These are phyloP conservation scores for Mrakia gelida DNA, from an alignment of 768 basidiomycete species.

Conservation along the genomic window DNA sequence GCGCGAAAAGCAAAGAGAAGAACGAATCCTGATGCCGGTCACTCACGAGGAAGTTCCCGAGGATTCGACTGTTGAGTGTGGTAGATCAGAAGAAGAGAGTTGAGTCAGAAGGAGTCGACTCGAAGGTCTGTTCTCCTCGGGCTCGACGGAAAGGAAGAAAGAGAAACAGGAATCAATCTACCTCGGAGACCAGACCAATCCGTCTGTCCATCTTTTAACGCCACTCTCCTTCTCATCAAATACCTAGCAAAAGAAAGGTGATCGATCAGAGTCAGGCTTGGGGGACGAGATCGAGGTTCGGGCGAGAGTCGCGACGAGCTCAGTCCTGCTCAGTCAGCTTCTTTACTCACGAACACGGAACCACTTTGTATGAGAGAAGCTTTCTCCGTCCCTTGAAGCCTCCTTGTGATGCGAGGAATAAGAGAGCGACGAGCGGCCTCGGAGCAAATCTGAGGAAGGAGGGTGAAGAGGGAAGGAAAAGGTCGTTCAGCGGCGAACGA, in stretches of 20 bases:
- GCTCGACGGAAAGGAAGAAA: neutral
- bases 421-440: slow-evolving; percentile 86
- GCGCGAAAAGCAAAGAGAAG: neutral
- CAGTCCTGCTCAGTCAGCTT: too few relatives aligned
- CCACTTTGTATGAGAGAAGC: too few relatives aligned
- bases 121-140: neutral
- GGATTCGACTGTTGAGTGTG: neutral
- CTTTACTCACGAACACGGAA: too few relatives aligned
- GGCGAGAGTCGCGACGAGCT: too few relatives aligned
- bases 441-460: slow-evolving; percentile 46
- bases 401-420: slow-evolving; percentile 55
- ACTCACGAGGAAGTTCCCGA: slow-evolving; percentile 5
- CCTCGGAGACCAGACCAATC: neutral
- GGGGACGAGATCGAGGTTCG: too few relatives aligned
- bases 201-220: slow-evolving; percentile 39
- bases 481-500: too few relatives aligned
- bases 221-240: slow-evolving; percentile 27
- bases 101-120: neutral
- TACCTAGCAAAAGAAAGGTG: neutral
- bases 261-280: too few relatives aligned
- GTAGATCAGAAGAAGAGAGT: neutral
- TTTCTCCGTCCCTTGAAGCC: slow-evolving; percentile 13
- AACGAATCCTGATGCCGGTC: too few relatives aligned
- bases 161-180: neutral
- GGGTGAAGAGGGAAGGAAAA: too few relatives aligned